Evolutionary conservation across 2,329 filamentous ascomycete genomes (phyloP).

Genomic region (Monilinia aucupariae): DNA sequence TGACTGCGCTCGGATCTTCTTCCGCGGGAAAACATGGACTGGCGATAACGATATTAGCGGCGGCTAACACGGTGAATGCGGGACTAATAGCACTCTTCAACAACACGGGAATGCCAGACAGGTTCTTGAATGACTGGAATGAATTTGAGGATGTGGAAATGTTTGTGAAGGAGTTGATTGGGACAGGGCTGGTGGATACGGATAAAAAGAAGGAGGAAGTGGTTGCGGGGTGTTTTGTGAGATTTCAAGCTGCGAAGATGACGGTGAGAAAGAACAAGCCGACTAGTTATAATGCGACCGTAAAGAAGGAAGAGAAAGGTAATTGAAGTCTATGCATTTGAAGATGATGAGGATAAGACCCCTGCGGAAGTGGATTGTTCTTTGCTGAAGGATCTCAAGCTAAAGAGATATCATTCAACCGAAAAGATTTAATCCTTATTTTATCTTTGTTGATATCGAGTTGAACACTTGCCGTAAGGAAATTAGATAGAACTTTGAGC

Average conservation of each 20-base stretch:
- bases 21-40: constrained; percentile 16
- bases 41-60: constrained; percentile 26
- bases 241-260: constrained; percentile 16
- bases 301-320: background rate
- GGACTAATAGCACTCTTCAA: constrained; percentile 24
- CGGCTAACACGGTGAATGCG: constrained; percentile 25
- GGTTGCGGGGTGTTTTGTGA: constrained; percentile 19
- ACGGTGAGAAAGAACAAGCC: constrained; percentile 19
- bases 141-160: constrained; percentile 25
- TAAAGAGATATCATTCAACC: too few relatives aligned
- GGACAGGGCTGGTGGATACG: constrained; percentile 18
- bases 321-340: background rate
- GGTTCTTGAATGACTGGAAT: constrained; percentile 24
- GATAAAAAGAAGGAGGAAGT: constrained; percentile 16
- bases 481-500: constrained; percentile 49
- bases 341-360: background rate
- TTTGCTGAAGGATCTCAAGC: background rate
- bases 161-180: constrained; percentile 19
- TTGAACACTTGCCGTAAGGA: constrained; percentile 47
- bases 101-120: constrained; percentile 24
- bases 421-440: too few relatives aligned
- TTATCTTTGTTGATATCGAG: too few relatives aligned
- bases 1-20: constrained; percentile 26
- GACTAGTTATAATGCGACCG: constrained; percentile 13
- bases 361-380: background rate